phyloP scores from a whole-genome alignment of 257 asterid genomes.

The Mitragyna speciosa region DNA sequence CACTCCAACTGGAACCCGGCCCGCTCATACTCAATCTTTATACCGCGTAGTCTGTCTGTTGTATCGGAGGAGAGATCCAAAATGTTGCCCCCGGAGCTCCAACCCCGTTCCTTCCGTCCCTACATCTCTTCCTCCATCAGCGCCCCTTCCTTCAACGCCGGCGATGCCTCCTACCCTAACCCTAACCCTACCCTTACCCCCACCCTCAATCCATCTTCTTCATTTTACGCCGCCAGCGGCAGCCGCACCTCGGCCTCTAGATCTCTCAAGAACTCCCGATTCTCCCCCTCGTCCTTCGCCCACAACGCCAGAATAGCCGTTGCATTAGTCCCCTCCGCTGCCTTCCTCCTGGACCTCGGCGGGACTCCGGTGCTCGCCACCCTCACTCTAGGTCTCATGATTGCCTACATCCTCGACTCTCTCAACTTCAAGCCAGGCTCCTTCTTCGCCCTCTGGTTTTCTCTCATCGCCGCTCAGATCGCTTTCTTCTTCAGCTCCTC shows the following conservation, averaged over 20 bases:
- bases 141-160: slow-evolving; percentile 54
- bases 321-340: slow-evolving; percentile 81
- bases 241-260: slow-evolving; percentile 40
- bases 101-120: slow-evolving; percentile 84
- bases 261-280: slow-evolving; percentile 58
- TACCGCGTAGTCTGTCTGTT: too few species aligned
- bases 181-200: slow-evolving; percentile 34
- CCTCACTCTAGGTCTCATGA: slow-evolving; percentile 73
- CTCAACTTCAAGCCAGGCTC: slow-evolving; percentile 84
- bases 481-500: slow-evolving; percentile 78
- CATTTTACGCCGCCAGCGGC: slow-evolving; percentile 29
- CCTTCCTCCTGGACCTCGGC: slow-evolving; percentile 93
- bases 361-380: slow-evolving; percentile 89
- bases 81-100: slow-evolving; percentile 96
- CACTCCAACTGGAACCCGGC: neutral
- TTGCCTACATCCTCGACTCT: slow-evolving; percentile 87
- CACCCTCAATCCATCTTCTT: slow-evolving; percentile 44
- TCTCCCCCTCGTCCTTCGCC: slow-evolving; percentile 60
- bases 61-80: too few species aligned
- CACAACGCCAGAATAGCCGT: slow-evolving; percentile 81
- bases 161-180: slow-evolving; percentile 30
- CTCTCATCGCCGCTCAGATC: slow-evolving; percentile 79
- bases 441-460: slow-evolving; percentile 85
- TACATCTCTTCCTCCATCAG: slow-evolving; percentile 69
- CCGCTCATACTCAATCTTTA: too few species aligned